phyloP scores from a whole-genome alignment of 306 rosid genomes.

The Vigna radiata region DNA sequence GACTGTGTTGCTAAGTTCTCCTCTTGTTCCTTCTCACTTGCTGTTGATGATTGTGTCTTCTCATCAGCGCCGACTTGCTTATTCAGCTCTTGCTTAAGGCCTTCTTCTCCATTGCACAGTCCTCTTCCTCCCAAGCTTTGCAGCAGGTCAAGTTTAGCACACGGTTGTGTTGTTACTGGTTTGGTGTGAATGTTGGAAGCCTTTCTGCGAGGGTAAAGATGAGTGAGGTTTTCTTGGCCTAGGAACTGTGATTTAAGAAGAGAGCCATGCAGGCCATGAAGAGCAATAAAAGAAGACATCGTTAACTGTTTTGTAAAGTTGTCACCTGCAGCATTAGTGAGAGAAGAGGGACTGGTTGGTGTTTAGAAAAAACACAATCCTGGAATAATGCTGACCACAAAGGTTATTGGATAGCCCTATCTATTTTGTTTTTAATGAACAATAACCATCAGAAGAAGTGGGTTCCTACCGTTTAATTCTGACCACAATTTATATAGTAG shows the following conservation, averaged over 20 bases:
- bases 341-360: slow-evolving; percentile 6
- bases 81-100: slow-evolving; percentile 67
- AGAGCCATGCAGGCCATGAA: slow-evolving; percentile 59
- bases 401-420: slow-evolving; percentile 47
- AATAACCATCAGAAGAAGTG: neutral
- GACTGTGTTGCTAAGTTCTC: slow-evolving; percentile 37
- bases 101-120: slow-evolving; percentile 81
- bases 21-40: slow-evolving; percentile 43
- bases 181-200: slow-evolving; percentile 48
- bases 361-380: slow-evolving; percentile 16
- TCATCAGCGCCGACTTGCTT: slow-evolving; percentile 53
- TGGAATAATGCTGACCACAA: slow-evolving; percentile 41
- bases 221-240: slow-evolving; percentile 53
- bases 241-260: slow-evolving; percentile 66
- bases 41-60: slow-evolving; percentile 23
- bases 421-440: slow-evolving; percentile 21
- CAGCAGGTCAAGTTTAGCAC: slow-evolving; percentile 66
- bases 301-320: slow-evolving; percentile 18
- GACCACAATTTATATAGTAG: slow-evolving; percentile 36
- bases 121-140: slow-evolving; percentile 94
- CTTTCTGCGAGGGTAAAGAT: slow-evolving; percentile 45
- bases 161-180: slow-evolving; percentile 38
- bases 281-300: slow-evolving; percentile 69
- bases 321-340: slow-evolving; percentile 13
- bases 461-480: slow-evolving; percentile 7